Conservation (phyloP, 768 basidiomycete genomes). For the Suillus americanus region DNA sequence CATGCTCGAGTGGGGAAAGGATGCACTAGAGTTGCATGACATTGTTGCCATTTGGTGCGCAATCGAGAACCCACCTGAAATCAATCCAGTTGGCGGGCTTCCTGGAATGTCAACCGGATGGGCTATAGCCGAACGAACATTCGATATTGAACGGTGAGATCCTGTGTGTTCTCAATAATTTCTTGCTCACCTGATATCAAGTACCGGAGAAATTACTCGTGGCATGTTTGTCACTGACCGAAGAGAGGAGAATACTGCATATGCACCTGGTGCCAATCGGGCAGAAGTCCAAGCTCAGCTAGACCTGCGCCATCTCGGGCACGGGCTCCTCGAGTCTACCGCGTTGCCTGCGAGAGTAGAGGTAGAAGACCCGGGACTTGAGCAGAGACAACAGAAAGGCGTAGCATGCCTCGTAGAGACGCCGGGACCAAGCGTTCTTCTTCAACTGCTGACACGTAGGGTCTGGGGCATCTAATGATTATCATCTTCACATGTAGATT, state of each 20-base stretch:
- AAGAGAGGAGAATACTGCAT: slow-evolving; percentile 62
- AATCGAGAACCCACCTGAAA: slow-evolving; percentile 60
- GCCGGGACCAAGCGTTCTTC: slow-evolving; percentile 57
- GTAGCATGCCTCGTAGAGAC: slow-evolving; percentile 55
- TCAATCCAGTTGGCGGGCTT: slow-evolving; percentile 23
- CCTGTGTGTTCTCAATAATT: neutral
- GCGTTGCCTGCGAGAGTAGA: slow-evolving; percentile 56
- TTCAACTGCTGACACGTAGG: slow-evolving; percentile 48
- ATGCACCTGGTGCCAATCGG: slow-evolving; percentile 65
- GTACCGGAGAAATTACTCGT: slow-evolving; percentile 75
- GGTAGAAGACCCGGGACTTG: slow-evolving; percentile 33
- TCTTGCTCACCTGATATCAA: slow-evolving; percentile 22
- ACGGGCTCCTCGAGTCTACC: slow-evolving; percentile 46
- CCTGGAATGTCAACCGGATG: slow-evolving; percentile 50
- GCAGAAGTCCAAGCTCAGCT: slow-evolving; percentile 58
- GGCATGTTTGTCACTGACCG: slow-evolving; percentile 89
- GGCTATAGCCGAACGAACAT: slow-evolving; percentile 49
- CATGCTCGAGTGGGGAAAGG: slow-evolving; percentile 79
- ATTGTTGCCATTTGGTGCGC: slow-evolving; percentile 90
- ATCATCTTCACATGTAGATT: neutral
- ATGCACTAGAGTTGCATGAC: slow-evolving; percentile 89
- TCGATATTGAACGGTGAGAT: slow-evolving; percentile 68
- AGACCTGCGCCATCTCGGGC: slow-evolving; percentile 34
- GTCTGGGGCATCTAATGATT: slow-evolving; percentile 46
- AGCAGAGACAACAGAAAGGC: slow-evolving; percentile 24